Percentiles rank a stretch among this genome's conserved stretches.
Conservation (phyloP, 2,329 filamentous ascomycete species). For the Colletotrichum liaoningense region DNA sequence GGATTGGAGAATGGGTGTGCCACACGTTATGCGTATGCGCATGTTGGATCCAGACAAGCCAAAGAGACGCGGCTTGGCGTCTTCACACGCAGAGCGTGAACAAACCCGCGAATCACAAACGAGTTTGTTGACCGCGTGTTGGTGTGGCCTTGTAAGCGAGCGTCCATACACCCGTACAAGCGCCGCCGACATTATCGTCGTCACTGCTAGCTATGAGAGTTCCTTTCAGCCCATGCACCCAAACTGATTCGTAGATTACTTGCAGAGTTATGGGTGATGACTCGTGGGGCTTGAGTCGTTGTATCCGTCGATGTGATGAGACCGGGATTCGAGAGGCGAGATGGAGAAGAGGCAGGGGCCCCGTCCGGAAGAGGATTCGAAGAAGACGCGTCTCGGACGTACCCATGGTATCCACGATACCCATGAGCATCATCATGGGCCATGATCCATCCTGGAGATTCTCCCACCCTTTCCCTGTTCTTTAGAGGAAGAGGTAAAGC, state of each 20-base stretch:
- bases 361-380: conserved; percentile 7
- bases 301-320: conserved; percentile 3
- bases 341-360: conserved; percentile 6
- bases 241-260: not conserved
- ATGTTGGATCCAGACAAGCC: conserved; percentile 8
- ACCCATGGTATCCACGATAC: conserved; percentile 12
- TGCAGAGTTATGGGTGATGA: conserved; percentile 11
- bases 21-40: conserved; percentile 10
- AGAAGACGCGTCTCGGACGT: conserved; percentile 5
- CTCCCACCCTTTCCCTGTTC: not conserved
- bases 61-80: conserved; percentile 26
- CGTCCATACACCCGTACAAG: conserved; percentile 3
- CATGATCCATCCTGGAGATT: not conserved
- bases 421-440: not conserved
- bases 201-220: not conserved
- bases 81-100: conserved; percentile 3
- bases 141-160: conserved; percentile 7
- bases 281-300: conserved; percentile 1
- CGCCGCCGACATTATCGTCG: not conserved
- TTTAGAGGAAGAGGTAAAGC: not conserved
- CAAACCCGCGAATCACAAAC: not conserved
- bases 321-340: not conserved
- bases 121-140: not conserved
- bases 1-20: conserved; percentile 1
- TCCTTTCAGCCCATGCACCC: not conserved